These are phyloP conservation scores for Talaromyces piceae DNA, from an alignment of 2,329 filamentous ascomycete species.

Conservation along the genomic window DNA sequence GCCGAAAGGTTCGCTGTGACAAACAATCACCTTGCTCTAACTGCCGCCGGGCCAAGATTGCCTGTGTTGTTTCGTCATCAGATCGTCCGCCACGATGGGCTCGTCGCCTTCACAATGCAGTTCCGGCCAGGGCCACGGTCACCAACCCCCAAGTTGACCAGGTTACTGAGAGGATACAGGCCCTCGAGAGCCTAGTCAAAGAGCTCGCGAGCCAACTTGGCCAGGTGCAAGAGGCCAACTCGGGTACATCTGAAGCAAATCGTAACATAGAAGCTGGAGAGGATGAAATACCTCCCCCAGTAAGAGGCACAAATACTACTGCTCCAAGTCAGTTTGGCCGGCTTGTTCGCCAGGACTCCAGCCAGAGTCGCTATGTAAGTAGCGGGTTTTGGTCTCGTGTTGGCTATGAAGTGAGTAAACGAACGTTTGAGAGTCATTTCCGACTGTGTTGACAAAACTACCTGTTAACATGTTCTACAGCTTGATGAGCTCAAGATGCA, in stretches of 20 bases:
- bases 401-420: constrained; percentile 45
- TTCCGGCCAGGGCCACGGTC: too few relatives aligned
- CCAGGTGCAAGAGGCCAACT: constrained; percentile 18
- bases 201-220: constrained; percentile 43
- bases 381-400: constrained; percentile 51
- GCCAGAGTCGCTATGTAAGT: constrained; percentile 42
- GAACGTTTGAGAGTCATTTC: constrained; percentile 25
- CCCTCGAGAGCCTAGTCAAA: constrained; percentile 46
- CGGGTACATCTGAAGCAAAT: neutral
- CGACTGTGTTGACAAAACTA: constrained; percentile 28
- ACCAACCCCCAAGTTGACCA: constrained; percentile 25
- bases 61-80: constrained; percentile 44
- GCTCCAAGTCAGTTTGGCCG: constrained; percentile 43
- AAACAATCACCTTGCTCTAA: constrained; percentile 51
- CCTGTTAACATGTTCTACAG: constrained; percentile 1
- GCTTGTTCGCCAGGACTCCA: constrained; percentile 41
- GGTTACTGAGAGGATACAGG: constrained; percentile 45
- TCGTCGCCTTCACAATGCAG: constrained; percentile 40
- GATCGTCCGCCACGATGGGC: constrained; percentile 50
- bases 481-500: constrained; percentile 1
- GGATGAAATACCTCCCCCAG: constrained; percentile 12
- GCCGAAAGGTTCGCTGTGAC: constrained; percentile 52
- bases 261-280: neutral
- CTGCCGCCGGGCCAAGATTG: constrained; percentile 47
- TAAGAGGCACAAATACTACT: constrained; percentile 8